Evolutionary conservation across 2,329 filamentous ascomycete species (phyloP).

Genomic region (Fusarium duplospermum): DNA sequence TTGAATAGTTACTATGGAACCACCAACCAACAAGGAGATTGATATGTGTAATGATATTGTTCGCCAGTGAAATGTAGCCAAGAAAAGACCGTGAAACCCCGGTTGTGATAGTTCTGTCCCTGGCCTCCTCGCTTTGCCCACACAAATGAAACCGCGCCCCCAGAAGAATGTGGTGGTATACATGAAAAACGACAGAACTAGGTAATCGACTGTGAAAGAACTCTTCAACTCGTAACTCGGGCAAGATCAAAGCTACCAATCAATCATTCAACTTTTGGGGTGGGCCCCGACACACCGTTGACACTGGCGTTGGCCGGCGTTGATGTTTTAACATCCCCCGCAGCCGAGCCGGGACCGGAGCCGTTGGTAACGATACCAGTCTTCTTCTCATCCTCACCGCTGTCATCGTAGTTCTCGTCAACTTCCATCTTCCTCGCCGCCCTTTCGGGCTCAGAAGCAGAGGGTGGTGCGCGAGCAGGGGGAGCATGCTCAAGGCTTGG

Average conservation of each 20-base stretch:
- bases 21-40: constrained; percentile 37
- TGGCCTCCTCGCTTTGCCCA: constrained; percentile 22
- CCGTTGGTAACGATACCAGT: constrained; percentile 55
- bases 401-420: constrained; percentile 97
- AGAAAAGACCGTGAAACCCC: constrained; percentile 41
- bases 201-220: constrained; percentile 31
- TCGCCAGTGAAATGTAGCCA: constrained; percentile 47
- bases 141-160: constrained; percentile 38
- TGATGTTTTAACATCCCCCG: constrained; percentile 63
- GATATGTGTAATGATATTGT: constrained; percentile 42
- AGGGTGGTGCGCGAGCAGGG: constrained; percentile 60
- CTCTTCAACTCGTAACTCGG: constrained; percentile 42
- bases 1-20: constrained; percentile 31
- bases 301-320: constrained; percentile 60
- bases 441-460: constrained; percentile 75
- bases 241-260: constrained; percentile 20
- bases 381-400: constrained; percentile 86
- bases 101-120: constrained; percentile 35
- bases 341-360: constrained; percentile 59
- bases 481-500: constrained; percentile 53
- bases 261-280: constrained; percentile 60
- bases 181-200: constrained; percentile 35
- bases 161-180: constrained; percentile 34
- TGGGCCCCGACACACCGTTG: constrained; percentile 56
- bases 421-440: constrained; percentile 96